Evolutionary conservation across 768 basidiomycete genomes (phyloP), one percentile per base, ranked within the genome.

Genomic region (Sistotremastrum niveocremeum): DNA sequence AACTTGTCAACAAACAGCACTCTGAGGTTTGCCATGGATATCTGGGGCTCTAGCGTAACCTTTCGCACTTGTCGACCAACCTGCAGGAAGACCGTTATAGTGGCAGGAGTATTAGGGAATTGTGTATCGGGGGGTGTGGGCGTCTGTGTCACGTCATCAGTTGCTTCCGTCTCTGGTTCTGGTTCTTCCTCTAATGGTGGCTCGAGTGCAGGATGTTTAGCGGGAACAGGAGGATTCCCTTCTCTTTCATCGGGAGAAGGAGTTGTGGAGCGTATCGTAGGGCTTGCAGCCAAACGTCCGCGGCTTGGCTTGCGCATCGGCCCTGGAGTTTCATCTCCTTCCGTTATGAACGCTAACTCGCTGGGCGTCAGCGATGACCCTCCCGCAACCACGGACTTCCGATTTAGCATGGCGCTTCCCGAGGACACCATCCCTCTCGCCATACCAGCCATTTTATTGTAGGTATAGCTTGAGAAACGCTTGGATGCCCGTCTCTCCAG

Each of bases 1-100:
- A 99, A 99, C 58, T 78, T 84, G 66, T 95, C 93, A 52, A 95
- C 85, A 56, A 98, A 99, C 9, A 97, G 64, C 54, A 94, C 74
- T 38, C 90, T 71, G 46, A 99, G 60, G 2, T 77, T 78, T 7
- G 84, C 65, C 55, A 91, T 77, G 1, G 84, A 79, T 42, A 83
- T 64, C 5, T 71, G 76, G 6, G 74, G 70, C 47, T 88, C 87
- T 39, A 97, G 66, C 20, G 60, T 65, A 8, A 79, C 79, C 60
- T 90, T 91, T 65, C 94, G 94, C 46, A 93, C 88, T 59, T 93
- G 87, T 39, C 86, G 69, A 3, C 88, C 90, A 8, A 91, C 72
- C 56, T 93, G 89, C 48, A 99, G 68, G 64, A 89, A 99, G 7
- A 94, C 81, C 0, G 78, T 73, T 47, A 89, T 69, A 42, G 71